These are phyloP conservation scores for Sporothrix curviconia DNA, from an alignment of 2,329 filamentous ascomycete genomes.

Conservation along the genomic window DNA sequence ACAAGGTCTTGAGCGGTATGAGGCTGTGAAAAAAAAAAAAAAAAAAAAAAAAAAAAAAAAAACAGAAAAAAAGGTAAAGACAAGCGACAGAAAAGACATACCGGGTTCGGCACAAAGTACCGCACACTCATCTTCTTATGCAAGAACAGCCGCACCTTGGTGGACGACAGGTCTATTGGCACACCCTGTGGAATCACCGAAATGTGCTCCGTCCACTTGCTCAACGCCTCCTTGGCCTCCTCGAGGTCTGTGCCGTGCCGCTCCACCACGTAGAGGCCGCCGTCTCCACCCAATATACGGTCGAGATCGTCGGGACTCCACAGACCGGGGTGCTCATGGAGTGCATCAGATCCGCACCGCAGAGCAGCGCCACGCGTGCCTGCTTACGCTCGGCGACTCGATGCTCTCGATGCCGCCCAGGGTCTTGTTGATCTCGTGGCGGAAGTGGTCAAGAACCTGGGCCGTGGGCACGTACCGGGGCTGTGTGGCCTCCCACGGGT, in stretches of 20 bases:
- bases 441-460: slow-evolving; percentile 82
- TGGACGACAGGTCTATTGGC: slow-evolving; percentile 73
- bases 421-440: slow-evolving; percentile 78
- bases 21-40: background rate
- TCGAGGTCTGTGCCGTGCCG: slow-evolving; percentile 78
- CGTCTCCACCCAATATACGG: slow-evolving; percentile 76
- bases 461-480: slow-evolving; percentile 83
- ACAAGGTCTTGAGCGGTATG: too few species aligned
- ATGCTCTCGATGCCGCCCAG: slow-evolving; percentile 59
- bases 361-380: slow-evolving; percentile 72
- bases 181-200: slow-evolving; percentile 85
- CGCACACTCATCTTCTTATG: slow-evolving; percentile 76
- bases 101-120: slow-evolving; percentile 41
- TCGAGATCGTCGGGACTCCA: slow-evolving; percentile 83
- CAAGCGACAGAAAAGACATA: background rate
- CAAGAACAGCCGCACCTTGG: slow-evolving; percentile 74
- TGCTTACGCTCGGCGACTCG: slow-evolving; percentile 33
- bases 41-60: too few species aligned
- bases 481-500: slow-evolving; percentile 48
- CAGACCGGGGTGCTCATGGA: slow-evolving; percentile 69
- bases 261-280: slow-evolving; percentile 81
- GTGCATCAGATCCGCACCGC: slow-evolving; percentile 69
- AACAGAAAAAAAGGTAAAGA: background rate
- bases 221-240: slow-evolving; percentile 73
- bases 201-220: slow-evolving; percentile 78